A percentile compares a stretch with the other conserved stretches of the same genome.
Conservation (phyloP, 768 basidiomycete species). For the Lactarius pseudohatsudake region DNA sequence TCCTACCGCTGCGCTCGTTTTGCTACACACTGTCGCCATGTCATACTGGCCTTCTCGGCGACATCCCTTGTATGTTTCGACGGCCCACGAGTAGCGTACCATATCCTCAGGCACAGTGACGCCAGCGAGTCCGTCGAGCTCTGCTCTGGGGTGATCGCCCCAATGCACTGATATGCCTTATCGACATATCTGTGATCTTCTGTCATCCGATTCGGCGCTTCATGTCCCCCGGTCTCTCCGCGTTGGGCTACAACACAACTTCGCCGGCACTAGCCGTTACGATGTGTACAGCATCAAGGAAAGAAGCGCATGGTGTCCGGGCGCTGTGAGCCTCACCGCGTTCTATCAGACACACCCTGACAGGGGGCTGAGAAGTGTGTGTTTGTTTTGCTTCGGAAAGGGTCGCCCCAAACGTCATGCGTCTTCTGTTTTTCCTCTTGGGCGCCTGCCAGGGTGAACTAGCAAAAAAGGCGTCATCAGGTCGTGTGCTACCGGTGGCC, state of each 20-base stretch:
- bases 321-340: not conserved
- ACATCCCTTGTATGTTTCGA: not conserved
- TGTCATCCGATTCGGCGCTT: not conserved
- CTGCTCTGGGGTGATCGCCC: not conserved
- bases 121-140: not conserved
- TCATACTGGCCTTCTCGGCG: not conserved
- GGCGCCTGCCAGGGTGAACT: not conserved
- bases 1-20: not conserved
- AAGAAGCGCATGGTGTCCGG: not conserved
- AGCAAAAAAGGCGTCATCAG: not conserved
- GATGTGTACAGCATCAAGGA: not conserved
- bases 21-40: not conserved
- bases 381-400: not conserved
- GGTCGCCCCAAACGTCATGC: conserved; percentile 14
- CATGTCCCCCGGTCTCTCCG: not conserved
- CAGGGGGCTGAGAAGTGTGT: not conserved
- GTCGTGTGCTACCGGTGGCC: not conserved
- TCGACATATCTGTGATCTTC: not conserved
- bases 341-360: not conserved
- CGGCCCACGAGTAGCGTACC: not conserved
- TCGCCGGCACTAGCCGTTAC: not conserved
- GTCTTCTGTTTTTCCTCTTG: conserved; percentile 3
- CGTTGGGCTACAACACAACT: not conserved
- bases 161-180: not conserved
- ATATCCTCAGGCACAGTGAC: not conserved